Evolutionary conservation across 768 basidiomycete species (phyloP).

Genomic region (Lactarius sanguifluus): DNA sequence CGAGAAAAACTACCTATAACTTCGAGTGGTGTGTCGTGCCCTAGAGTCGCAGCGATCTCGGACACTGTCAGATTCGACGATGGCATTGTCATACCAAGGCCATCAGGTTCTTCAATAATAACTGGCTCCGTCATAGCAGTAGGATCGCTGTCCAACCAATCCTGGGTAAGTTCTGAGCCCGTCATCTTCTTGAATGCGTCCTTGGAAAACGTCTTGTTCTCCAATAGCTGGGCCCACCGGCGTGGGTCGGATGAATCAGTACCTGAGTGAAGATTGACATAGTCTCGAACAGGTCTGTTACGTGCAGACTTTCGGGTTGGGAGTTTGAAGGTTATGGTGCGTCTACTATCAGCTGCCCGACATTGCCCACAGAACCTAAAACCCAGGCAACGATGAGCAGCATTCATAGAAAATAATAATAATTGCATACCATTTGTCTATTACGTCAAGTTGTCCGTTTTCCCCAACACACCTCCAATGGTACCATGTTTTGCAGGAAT

Average conservation of each 20-base stretch:
- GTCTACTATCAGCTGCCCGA: conserved; percentile 54
- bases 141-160: conserved; percentile 75
- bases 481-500: conserved; percentile 79
- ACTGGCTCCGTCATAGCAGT: conserved; percentile 81
- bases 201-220: conserved; percentile 60
- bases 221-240: conserved; percentile 64
- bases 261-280: conserved; percentile 71
- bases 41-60: conserved; percentile 79
- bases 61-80: conserved; percentile 64
- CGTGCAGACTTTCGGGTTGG: conserved; percentile 81
- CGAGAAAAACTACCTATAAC: conserved; percentile 71
- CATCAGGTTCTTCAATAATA: conserved; percentile 72
- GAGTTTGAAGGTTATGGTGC: conserved; percentile 69
- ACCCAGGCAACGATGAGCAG: conserved; percentile 11
- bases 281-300: conserved; percentile 73
- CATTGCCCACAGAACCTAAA: conserved; percentile 72
- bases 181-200: conserved; percentile 67
- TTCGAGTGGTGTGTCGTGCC: conserved; percentile 76
- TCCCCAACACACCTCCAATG: conserved; percentile 81
- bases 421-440: conserved; percentile 74
- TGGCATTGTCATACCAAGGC: conserved; percentile 92
- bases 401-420: conserved; percentile 32
- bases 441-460: conserved; percentile 58
- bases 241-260: conserved; percentile 61
- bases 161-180: conserved; percentile 61